Base-by-base conservation (phyloP, 2,329 filamentous ascomycete genomes). In the Trichophyton simii region DNA sequence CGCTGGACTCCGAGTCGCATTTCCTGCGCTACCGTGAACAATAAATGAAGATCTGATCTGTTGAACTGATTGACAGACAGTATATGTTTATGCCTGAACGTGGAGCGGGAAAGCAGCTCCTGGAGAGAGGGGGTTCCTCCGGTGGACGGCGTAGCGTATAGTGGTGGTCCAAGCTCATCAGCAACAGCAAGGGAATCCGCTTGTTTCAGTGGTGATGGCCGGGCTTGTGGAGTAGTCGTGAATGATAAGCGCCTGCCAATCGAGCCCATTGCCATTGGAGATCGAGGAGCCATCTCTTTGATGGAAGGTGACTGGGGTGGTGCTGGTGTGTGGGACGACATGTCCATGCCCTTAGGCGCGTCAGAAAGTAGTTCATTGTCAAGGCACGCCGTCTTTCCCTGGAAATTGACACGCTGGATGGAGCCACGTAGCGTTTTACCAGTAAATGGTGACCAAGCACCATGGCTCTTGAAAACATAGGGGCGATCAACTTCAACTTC, bases 21-120 rank as follows among this genome's bases (percentile, higher is more conserved):
- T 78, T 99, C 94, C 74, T 96, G 90, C 0, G 94, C 94, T 58
- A 99, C 88, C 6, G 92, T 95, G 80, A 99, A 97, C 57, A 99
- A 84, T 64, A 95, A 78, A 74, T 97, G 94, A 58, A 99, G 82
- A 70, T 99, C 92, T 18, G 88, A 82, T 55, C 91, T 87, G 57
- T 80, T 86, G 79, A 96, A 96, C 72, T 96, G 88, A 71, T 88
- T 88, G 67, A 99, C 94, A 0, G 92, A 96, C 57, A 96, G 79
- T 55, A 99, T 88, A 70, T 96, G 89, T 66, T 89, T 85, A 68
- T 89, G 85, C 77, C 91, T 95, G 82, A 97, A 96, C 0, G 87
- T 83, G 2, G 91, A 96, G 60, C 83, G 85, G 31, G 87, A 82
- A 22, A 97, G 79, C 54, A 96, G 80, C 63, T 89, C 82, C 57